A percentile compares a stretch with the other conserved stretches of the same genome.
Evolutionary conservation across 306 rosid genomes (phyloP).

Genomic region (Dryas drummondii): DNA sequence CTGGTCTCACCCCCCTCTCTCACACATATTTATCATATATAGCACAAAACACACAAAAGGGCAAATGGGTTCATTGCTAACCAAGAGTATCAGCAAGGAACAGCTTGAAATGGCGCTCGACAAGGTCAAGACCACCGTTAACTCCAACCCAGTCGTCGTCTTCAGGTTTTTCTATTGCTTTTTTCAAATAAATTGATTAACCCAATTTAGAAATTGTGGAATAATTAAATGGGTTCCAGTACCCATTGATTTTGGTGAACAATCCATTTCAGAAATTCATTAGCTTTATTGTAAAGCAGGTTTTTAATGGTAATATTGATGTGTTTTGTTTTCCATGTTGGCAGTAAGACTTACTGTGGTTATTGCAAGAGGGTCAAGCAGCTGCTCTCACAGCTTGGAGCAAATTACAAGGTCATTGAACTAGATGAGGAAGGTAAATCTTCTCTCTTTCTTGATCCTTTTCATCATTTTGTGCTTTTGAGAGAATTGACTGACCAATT

Average conservation of each 20-base stretch:
- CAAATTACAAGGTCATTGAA: slow-evolving; percentile 60
- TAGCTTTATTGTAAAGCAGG: not conserved
- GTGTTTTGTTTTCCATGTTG: not conserved
- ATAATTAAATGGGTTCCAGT: not conserved
- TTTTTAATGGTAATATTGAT: not conserved
- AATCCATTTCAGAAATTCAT: not conserved
- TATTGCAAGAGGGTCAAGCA: slow-evolving; percentile 70
- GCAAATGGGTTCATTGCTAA: slow-evolving; percentile 41
- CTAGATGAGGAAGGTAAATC: slow-evolving; percentile 60
- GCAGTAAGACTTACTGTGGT: slow-evolving; percentile 88
- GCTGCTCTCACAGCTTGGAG: slow-evolving; percentile 60
- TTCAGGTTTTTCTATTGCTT: slow-evolving; percentile 38
- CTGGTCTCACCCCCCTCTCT: not conserved
- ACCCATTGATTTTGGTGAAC: not conserved
- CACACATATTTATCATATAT: not conserved
- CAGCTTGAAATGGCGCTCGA: slow-evolving; percentile 39
- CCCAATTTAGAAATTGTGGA: not conserved
- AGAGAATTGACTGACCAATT: not conserved
- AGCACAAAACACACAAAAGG: not conserved
- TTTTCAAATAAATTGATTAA: not conserved
- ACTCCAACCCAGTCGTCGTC: slow-evolving; percentile 42
- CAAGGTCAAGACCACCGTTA: slow-evolving; percentile 41
- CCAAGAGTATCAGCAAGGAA: slow-evolving; percentile 29
- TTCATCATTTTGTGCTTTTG: not conserved
- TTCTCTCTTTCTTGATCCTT: not conserved